A percentile compares a stretch with the other conserved stretches of the same genome.
These are phyloP conservation scores for Trichosanthes truncata DNA, from an alignment of 306 rosid species.

Conservation along the genomic window DNA sequence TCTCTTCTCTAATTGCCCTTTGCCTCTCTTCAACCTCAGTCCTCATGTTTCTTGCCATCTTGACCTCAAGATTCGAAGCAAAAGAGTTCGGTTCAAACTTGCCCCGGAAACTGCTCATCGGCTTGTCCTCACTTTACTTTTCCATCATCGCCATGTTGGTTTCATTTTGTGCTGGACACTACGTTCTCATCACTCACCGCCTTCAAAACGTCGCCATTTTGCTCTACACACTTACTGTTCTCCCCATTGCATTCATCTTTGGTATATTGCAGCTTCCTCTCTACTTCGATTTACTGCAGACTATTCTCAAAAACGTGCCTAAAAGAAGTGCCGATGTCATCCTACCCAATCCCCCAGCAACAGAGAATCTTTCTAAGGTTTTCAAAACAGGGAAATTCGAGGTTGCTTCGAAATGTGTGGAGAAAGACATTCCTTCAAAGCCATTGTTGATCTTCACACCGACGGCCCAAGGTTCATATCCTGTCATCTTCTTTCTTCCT, in stretches of 20 bases:
- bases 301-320: constrained; percentile 13
- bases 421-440: no score
- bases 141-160: constrained; percentile 28
- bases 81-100: constrained; percentile 23
- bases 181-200: constrained; percentile 18
- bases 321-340: neutral
- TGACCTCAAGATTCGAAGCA: constrained; percentile 25
- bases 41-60: constrained; percentile 40
- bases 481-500: no score
- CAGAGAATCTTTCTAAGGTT: no score
- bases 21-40: no score
- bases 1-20: constrained; percentile 26
- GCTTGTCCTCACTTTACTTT: constrained; percentile 32
- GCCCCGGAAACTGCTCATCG: constrained; percentile 29
- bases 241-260: constrained; percentile 23
- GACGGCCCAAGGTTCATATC: no score
- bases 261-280: constrained; percentile 30
- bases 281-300: constrained; percentile 26
- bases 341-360: no score
- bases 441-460: no score
- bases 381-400: no score
- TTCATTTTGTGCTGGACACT: constrained; percentile 36
- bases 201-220: constrained; percentile 10
- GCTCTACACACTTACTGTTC: constrained; percentile 19
- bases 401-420: no score